Conservation (phyloP, 495 filamentous ascomycete genomes). For the Aspergillus incahuasiensis region DNA sequence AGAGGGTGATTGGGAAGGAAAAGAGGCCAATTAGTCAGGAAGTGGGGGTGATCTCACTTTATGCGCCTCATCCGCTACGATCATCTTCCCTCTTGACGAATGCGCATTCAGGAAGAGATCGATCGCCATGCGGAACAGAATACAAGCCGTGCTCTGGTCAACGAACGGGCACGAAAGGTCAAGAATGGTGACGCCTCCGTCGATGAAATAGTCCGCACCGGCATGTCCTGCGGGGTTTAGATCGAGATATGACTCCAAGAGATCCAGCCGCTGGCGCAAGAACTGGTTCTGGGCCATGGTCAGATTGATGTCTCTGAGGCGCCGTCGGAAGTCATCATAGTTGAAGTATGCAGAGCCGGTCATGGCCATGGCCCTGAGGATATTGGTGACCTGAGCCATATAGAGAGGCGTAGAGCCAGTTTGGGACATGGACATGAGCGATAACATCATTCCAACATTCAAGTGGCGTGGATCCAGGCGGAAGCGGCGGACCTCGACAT, state of each 20-base stretch:
- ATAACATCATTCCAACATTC: constrained; percentile 57
- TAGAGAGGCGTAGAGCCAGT: constrained; percentile 44
- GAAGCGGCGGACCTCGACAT: constrained; percentile 30
- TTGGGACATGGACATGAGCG: constrained; percentile 52
- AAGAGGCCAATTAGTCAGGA: too few relatives aligned
- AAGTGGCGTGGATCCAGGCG: constrained; percentile 22
- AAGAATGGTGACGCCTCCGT: constrained; percentile 62
- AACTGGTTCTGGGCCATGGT: constrained; percentile 26
- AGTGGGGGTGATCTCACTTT: too few relatives aligned
- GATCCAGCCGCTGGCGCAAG: constrained; percentile 34
- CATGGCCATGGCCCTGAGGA: constrained; percentile 59
- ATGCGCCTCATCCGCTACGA: constrained; percentile 55
- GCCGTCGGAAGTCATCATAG: constrained; percentile 37
- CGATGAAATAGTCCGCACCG: constrained; percentile 25
- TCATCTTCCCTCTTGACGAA: constrained; percentile 30
- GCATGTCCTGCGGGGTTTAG: constrained; percentile 5
- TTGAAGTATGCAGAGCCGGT: constrained; percentile 42
- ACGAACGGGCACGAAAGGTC: constrained; percentile 71
- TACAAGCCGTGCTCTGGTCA: constrained; percentile 58
- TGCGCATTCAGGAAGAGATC: constrained; percentile 53
- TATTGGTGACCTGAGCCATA: constrained; percentile 37
- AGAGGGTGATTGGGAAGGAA: too few relatives aligned
- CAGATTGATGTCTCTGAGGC: constrained; percentile 17
- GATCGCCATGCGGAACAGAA: constrained; percentile 65
- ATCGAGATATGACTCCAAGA: constrained; percentile 42